Base-by-base conservation (phyloP, 352 stramenopile genomes). In the Phytophthora vignae region DNA sequence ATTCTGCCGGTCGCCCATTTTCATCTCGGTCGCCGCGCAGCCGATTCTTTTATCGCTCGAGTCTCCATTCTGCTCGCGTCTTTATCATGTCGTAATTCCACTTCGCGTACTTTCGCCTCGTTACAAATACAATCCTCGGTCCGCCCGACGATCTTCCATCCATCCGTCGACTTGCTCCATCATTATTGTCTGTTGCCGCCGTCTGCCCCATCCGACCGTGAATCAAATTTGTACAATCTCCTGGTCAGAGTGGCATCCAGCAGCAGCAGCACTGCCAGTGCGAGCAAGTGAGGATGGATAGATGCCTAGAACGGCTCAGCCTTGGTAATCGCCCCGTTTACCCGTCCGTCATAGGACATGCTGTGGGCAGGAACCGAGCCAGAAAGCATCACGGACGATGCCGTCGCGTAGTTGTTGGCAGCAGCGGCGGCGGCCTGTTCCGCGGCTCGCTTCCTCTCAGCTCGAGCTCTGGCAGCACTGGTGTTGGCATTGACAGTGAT, bases 71-170 rank as follows among this genome's bases (percentile, higher is more conserved):
- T 77, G 71, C 74, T 68, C 52, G 65, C 55, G 58, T 72, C 52
- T 73, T 81, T 74, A 72, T 59, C 65, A 69, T 33, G 27, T 31
- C 71, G 71, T 79, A 70, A 79, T 69, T 81, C 50, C 73, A 81
- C 69, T 79, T 79, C 40, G 70, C 60, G 52, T 69, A 68, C 72
- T 73, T 73, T 74, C 53, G 55, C 53, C 67, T 66, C 63, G 67
- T 58, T 81, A 79, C 71, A 82, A 79, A 82, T 79, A 79, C 71
- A 82, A 66, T 79, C 59, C 67, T 82, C 71, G 63, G 62, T 60
- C 54, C 60, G 56, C 49, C 55, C 53, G 31, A 58, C 66, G 58
- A 65, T 68, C 52, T 19, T 44, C 14, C 36, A 44, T n/a, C 36
- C 17, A 50, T 72, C 64, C 59, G 58, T 46, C 62, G 55, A 27